phyloP scores from a whole-genome alignment of 2,329 filamentous ascomycete genomes.

The Neofusicoccum parvum region DNA sequence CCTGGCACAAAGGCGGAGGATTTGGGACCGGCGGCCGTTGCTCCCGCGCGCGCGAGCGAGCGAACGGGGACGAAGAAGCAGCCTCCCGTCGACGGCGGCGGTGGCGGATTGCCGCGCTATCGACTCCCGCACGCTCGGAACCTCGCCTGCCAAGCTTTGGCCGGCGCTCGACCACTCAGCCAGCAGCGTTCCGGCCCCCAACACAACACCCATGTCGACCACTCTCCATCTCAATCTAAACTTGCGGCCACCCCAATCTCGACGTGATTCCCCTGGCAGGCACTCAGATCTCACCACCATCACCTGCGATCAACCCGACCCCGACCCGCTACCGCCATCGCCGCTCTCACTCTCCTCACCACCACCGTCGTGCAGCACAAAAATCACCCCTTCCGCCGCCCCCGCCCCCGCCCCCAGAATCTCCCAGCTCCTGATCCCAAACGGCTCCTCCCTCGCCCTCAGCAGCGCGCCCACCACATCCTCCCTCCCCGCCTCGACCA shows the following conservation, averaged over 20 bases:
- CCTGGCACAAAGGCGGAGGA: no score
- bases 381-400: constrained; percentile 9
- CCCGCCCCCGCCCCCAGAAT: constrained; percentile 18
- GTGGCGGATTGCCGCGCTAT: background rate
- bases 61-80: no score
- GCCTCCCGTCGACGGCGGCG: no score
- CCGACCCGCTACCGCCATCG: background rate
- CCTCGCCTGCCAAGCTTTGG: constrained; percentile 5
- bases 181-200: background rate
- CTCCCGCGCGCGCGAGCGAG: no score
- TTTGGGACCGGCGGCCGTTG: no score
- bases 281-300: background rate
- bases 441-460: constrained; percentile 1
- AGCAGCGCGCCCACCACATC: constrained; percentile 22
- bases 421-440: background rate
- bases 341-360: background rate
- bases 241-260: no score
- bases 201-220: background rate
- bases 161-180: background rate
- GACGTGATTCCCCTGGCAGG: no score
- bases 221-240: no score
- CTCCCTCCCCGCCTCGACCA: constrained; percentile 4
- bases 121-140: background rate
- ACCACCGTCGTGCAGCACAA: constrained; percentile 6
- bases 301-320: background rate